phyloP scores from a whole-genome alignment of 352 stramenopile genomes.

The Pythium folliculosum region DNA sequence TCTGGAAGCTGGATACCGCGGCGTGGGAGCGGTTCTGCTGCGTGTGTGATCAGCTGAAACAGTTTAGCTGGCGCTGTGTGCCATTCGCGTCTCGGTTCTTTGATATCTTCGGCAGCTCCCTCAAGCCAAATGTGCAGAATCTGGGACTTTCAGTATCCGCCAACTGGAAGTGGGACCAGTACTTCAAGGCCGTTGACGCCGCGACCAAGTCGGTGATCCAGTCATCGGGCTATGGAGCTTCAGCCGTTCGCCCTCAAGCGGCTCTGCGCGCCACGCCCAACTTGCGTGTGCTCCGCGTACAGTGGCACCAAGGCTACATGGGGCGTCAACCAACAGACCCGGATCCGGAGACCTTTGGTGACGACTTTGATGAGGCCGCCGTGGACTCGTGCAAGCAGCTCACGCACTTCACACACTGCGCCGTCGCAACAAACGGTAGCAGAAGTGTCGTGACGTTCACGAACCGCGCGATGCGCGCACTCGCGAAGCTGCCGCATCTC shows the following conservation, averaged over 20 bases:
- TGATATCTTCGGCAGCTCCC: background rate
- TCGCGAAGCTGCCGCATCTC: constrained; percentile 7
- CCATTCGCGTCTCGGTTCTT: constrained; percentile 14
- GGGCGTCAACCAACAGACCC: background rate
- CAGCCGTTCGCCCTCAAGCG: background rate
- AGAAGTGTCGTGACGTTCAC: constrained; percentile 1
- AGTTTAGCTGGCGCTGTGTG: constrained; percentile 1
- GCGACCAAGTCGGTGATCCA: background rate
- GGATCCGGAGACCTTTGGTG: constrained; percentile 1
- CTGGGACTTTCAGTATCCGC: background rate
- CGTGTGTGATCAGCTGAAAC: background rate
- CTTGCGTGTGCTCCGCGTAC: background rate
- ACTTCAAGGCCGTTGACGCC: background rate
- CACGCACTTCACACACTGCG: background rate
- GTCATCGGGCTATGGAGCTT: background rate
- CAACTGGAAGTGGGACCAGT: constrained; percentile 3
- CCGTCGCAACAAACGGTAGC: background rate
- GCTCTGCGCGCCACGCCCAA: constrained; percentile 1
- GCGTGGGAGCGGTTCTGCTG: constrained; percentile 9
- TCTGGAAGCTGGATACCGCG: constrained; percentile 4
- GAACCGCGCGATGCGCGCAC: constrained; percentile 3
- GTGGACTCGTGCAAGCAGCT: constrained; percentile 6
- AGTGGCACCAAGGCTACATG: background rate
- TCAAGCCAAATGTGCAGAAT: background rate
- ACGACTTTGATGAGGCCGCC: background rate